phyloP scores from a whole-genome alignment of 2,329 filamentous ascomycete species.

The Alternaria triticimaculans region DNA sequence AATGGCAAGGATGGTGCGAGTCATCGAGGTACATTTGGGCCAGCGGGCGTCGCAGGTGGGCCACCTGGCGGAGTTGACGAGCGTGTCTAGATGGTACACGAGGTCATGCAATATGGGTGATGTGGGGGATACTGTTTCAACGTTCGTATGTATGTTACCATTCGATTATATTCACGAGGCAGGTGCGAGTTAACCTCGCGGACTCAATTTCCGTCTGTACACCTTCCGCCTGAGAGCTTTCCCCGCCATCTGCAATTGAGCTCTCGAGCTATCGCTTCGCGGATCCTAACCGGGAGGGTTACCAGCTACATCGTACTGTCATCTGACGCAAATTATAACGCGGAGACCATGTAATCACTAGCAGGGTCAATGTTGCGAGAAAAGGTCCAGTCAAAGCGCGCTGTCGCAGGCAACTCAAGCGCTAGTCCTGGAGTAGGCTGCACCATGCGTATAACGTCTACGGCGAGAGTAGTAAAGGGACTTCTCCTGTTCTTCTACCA shows the following conservation, averaged over 20 bases:
- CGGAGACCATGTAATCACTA: background rate
- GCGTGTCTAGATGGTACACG: background rate
- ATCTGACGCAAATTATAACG: background rate
- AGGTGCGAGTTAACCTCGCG: too few species aligned
- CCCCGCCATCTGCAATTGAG: background rate
- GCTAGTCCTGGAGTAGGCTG: background rate
- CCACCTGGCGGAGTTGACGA: constrained; percentile 9
- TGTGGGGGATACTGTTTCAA: too few species aligned
- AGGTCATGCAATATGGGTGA: background rate
- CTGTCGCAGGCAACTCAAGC: background rate
- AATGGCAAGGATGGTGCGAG: background rate
- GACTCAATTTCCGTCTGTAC: too few species aligned
- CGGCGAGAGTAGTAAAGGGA: background rate
- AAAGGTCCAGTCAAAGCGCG: background rate
- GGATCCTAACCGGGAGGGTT: background rate
- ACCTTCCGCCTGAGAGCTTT: background rate
- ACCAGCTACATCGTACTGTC: background rate
- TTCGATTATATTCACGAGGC: too few species aligned
- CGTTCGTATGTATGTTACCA: too few species aligned
- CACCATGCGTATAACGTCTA: background rate
- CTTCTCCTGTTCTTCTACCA: background rate
- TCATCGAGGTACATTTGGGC: constrained; percentile 6
- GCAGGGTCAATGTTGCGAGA: too few species aligned
- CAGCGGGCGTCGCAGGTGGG: constrained; percentile 17
- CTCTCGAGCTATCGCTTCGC: background rate